Evolutionary conservation across 2,329 filamentous ascomycete species (phyloP).

Genomic region (Dothideomycetes sp.): DNA sequence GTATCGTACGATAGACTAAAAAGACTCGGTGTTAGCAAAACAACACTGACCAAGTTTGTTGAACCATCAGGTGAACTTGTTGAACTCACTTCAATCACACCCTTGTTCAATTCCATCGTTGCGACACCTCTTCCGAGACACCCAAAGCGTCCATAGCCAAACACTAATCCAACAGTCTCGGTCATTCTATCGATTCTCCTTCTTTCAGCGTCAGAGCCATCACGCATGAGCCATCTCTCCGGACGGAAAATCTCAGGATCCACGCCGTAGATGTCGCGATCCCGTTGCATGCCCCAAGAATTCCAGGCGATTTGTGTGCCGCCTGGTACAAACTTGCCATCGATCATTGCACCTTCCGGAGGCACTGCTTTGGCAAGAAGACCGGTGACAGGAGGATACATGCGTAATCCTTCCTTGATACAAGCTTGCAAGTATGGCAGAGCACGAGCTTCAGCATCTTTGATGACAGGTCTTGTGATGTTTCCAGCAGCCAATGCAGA

Average conservation of each 20-base stretch:
- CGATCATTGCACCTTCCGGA: slow-evolving; percentile 25
- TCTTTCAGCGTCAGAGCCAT: slow-evolving; percentile 22
- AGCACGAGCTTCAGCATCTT: slow-evolving; percentile 35
- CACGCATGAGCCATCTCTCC: slow-evolving; percentile 28
- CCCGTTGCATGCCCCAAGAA: slow-evolving; percentile 30
- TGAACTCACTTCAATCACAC: slow-evolving; percentile 27
- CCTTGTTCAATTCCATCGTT: slow-evolving; percentile 32
- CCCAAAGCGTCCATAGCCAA: slow-evolving; percentile 30
- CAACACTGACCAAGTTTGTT: neutral
- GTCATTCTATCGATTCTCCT: slow-evolving; percentile 26
- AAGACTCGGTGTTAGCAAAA: neutral
- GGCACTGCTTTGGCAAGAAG: slow-evolving; percentile 30
- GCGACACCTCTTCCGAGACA: slow-evolving; percentile 30
- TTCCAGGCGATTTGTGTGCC: slow-evolving; percentile 33
- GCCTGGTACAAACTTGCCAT: slow-evolving; percentile 28
- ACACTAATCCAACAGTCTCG: slow-evolving; percentile 28
- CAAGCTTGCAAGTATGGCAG: slow-evolving; percentile 39
- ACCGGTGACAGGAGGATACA: slow-evolving; percentile 36
- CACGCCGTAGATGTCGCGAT: slow-evolving; percentile 28
- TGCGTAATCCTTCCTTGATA: slow-evolving; percentile 39
- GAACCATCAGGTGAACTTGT: neutral
- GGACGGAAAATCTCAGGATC: slow-evolving; percentile 31
- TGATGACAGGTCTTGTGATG: slow-evolving; percentile 39
- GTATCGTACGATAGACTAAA: slow-evolving; percentile 28
- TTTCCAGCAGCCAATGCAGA: slow-evolving; percentile 29